phyloP scores from a whole-genome alignment of 805 yeast genomes.

The Lachancea waltii region DNA sequence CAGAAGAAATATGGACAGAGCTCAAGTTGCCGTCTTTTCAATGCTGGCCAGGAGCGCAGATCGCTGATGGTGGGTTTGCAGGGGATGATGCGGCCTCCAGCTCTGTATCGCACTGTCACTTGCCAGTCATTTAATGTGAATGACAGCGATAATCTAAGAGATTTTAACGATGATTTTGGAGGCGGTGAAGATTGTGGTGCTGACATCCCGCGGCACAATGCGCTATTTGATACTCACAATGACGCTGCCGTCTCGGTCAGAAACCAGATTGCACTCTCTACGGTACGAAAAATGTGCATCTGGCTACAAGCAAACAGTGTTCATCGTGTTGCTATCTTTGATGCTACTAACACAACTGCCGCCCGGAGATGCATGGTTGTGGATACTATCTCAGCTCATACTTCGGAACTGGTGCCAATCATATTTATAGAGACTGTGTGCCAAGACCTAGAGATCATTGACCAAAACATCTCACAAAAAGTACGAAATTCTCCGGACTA shows the following conservation, averaged over 20 bases:
- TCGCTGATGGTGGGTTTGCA: neutral
- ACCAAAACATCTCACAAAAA: constrained; percentile 30
- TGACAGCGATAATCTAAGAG: neutral
- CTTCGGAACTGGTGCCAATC: constrained; percentile 11
- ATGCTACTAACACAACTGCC: constrained; percentile 46
- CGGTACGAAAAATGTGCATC: constrained; percentile 35
- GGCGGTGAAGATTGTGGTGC: neutral
- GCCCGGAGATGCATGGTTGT: constrained; percentile 38
- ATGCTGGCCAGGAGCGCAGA: constrained; percentile 66
- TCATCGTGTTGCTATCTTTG: constrained; percentile 41
- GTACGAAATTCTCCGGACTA: constrained; percentile 31
- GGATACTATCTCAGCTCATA: constrained; percentile 30
- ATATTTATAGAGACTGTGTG: constrained; percentile 37
- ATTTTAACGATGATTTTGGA: neutral
- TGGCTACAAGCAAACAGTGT: constrained; percentile 33
- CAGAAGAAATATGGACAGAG: constrained; percentile 1
- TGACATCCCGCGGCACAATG: neutral
- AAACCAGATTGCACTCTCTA: constrained; percentile 42
- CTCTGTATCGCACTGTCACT: constrained; percentile 7
- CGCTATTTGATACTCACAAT: constrained; percentile 37
- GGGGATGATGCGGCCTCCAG: neutral
- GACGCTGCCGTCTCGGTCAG: constrained; percentile 33
- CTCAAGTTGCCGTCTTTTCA: constrained; percentile 48
- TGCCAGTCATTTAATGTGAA: constrained; percentile 1
- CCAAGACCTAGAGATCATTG: constrained; percentile 23